phyloP scores from a whole-genome alignment of 306 rosid genomes.

The Trifolium repens region DNA sequence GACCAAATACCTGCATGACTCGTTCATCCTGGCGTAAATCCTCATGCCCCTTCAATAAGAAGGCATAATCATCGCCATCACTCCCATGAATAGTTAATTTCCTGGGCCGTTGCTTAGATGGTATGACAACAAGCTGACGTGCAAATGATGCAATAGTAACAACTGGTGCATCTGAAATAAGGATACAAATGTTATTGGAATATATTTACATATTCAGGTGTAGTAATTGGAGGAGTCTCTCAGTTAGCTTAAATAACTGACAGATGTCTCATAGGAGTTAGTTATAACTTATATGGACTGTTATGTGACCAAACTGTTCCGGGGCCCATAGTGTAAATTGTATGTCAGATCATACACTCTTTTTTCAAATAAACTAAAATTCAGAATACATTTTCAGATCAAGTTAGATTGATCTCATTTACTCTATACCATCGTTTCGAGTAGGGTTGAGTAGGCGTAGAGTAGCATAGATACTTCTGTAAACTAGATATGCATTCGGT shows the following conservation, averaged over 20 bases:
- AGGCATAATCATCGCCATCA: conserved; percentile 95
- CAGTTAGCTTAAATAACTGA: not conserved
- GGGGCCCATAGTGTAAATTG: not conserved
- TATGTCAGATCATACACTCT: not conserved
- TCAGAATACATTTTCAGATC: not conserved
- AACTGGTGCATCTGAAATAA: conserved; percentile 71
- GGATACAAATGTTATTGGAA: conserved; percentile 24
- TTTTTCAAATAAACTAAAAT: not conserved
- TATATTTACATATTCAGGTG: not conserved
- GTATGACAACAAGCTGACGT: conserved; percentile 89
- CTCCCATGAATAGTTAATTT: conserved; percentile 94
- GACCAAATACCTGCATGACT: conserved; percentile 86
- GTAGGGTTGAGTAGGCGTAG: not conserved
- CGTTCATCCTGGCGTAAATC: conserved; percentile 99
- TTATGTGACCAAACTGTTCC: conserved; percentile 5
- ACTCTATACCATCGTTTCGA: conserved; percentile 10
- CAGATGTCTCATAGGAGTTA: not conserved
- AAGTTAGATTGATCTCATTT: not conserved
- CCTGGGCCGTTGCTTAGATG: conserved; percentile 97
- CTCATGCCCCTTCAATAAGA: conserved; percentile 96
- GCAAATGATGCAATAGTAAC: conserved; percentile 93
- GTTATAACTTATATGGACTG: not conserved
- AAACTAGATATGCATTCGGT: not conserved
- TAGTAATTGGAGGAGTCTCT: conserved; percentile 4
- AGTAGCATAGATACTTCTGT: conserved; percentile 3